A percentile compares a stretch with the other conserved stretches of the same genome.
Conservation (phyloP, 73 alveolate species). For the Paramecium sexaurelia region DNA sequence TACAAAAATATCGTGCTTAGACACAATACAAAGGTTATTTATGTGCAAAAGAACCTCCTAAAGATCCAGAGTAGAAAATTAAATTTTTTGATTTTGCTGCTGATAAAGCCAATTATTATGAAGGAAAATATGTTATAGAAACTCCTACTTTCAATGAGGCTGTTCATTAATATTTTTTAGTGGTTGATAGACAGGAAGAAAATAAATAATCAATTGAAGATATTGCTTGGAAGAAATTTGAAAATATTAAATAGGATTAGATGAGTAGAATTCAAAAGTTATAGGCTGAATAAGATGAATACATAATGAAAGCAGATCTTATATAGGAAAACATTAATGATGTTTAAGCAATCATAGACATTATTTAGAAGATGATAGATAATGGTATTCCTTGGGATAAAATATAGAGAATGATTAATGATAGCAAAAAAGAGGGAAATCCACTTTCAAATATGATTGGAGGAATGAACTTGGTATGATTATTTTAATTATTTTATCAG, state of each 20-base stretch:
- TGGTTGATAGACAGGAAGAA: slow-evolving; percentile 77
- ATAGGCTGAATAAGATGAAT: slow-evolving; percentile 78
- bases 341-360: slow-evolving; percentile 80
- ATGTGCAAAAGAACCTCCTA: slow-evolving; percentile 60
- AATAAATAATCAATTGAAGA: slow-evolving; percentile 29
- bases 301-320: slow-evolving; percentile 80
- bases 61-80: slow-evolving; percentile 63
- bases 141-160: slow-evolving; percentile 78
- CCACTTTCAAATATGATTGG: slow-evolving; percentile 85
- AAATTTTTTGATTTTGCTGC: slow-evolving; percentile 76
- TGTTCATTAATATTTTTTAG: slow-evolving; percentile 77
- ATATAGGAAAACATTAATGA: slow-evolving; percentile 76
- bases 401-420: slow-evolving; percentile 84
- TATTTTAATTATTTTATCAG: not conserved
- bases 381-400: slow-evolving; percentile 88
- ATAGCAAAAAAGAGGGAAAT: slow-evolving; percentile 84
- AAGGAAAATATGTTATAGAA: slow-evolving; percentile 68
- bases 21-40: slow-evolving; percentile 47
- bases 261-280: slow-evolving; percentile 78
- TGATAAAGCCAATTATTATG: slow-evolving; percentile 62
- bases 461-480: slow-evolving; percentile 69
- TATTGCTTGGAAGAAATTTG: slow-evolving; percentile 81
- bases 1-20: slow-evolving; percentile 52
- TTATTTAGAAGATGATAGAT: slow-evolving; percentile 70
- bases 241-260: slow-evolving; percentile 84